phyloP scores from a whole-genome alignment of 768 basidiomycete species.

The Candolleomyces eurysporus region DNA sequence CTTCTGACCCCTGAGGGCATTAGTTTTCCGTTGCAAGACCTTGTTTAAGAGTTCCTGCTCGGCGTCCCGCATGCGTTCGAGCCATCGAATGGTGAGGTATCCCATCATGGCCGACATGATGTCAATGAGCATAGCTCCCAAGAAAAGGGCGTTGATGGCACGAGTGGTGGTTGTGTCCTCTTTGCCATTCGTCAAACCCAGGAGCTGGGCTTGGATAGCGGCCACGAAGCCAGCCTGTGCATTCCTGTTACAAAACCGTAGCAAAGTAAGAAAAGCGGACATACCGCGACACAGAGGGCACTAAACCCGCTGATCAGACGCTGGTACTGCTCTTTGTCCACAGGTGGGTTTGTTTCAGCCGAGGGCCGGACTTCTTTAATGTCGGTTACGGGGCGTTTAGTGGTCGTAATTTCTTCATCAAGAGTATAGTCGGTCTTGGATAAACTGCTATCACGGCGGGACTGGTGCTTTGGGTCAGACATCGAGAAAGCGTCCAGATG shows the following conservation, averaged over 20 bases:
- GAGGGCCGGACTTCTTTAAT: neutral
- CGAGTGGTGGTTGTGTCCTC: neutral
- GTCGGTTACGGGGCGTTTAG: neutral
- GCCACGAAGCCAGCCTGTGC: neutral
- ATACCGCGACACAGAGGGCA: neutral
- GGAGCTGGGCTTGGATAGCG: neutral
- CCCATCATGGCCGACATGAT: conserved; percentile 3
- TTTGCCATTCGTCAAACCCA: neutral
- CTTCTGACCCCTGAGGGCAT: neutral
- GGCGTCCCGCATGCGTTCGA: conserved; percentile 1
- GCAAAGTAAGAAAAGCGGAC: neutral
- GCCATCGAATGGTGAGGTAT: conserved; percentile 2
- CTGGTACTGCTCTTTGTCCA: neutral
- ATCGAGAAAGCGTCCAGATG: too few species aligned
- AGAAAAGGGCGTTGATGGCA: neutral
- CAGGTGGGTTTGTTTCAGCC: neutral
- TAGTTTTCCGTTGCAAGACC: neutral
- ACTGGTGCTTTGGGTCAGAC: too few species aligned
- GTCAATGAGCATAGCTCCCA: neutral
- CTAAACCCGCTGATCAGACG: neutral
- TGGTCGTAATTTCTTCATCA: neutral
- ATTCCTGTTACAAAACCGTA: neutral
- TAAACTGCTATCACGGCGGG: too few species aligned
- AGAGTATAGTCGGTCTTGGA: too few species aligned
- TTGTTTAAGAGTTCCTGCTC: neutral